phyloP scores from a whole-genome alignment of 441 rosid genomes.

The Eugenia klotzschiana region DNA sequence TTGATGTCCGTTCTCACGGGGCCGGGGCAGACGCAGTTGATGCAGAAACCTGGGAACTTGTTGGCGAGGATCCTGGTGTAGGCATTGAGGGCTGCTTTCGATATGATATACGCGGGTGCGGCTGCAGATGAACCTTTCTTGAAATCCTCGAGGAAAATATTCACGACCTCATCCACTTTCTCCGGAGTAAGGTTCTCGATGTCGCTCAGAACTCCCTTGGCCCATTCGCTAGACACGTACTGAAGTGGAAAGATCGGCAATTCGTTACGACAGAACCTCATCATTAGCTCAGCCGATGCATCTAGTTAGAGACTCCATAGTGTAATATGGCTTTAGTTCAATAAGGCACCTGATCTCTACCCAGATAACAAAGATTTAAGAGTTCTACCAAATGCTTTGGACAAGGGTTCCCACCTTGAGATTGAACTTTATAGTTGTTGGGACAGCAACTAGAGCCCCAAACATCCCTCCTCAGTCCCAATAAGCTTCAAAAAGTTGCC shows the following conservation, averaged over 20 bases:
- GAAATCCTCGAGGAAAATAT: constrained; percentile 29
- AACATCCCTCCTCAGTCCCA: too few species aligned
- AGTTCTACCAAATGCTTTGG: background rate
- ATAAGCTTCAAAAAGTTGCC: too few species aligned
- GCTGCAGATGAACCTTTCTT: constrained; percentile 20
- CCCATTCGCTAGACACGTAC: constrained; percentile 29
- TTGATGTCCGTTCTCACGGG: constrained; percentile 35
- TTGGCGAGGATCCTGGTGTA: constrained; percentile 42
- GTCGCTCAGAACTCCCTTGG: constrained; percentile 26
- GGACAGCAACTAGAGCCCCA: too few species aligned
- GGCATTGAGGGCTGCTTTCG: constrained; percentile 44
- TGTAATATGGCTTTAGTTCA: background rate
- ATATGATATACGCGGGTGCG: constrained; percentile 19
- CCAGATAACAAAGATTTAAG: background rate
- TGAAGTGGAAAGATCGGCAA: background rate
- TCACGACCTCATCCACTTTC: constrained; percentile 29
- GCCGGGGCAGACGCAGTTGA: constrained; percentile 48
- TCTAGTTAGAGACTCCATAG: background rate
- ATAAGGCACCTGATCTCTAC: background rate
- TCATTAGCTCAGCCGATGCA: background rate
- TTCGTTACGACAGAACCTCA: background rate
- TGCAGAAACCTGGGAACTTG: constrained; percentile 21
- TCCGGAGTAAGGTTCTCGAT: constrained; percentile 35
- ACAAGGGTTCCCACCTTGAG: background rate
- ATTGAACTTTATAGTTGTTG: too few species aligned